These are phyloP conservation scores for Aureobasidium melanogenum DNA, from an alignment of 2,329 filamentous ascomycete genomes.

Conservation along the genomic window DNA sequence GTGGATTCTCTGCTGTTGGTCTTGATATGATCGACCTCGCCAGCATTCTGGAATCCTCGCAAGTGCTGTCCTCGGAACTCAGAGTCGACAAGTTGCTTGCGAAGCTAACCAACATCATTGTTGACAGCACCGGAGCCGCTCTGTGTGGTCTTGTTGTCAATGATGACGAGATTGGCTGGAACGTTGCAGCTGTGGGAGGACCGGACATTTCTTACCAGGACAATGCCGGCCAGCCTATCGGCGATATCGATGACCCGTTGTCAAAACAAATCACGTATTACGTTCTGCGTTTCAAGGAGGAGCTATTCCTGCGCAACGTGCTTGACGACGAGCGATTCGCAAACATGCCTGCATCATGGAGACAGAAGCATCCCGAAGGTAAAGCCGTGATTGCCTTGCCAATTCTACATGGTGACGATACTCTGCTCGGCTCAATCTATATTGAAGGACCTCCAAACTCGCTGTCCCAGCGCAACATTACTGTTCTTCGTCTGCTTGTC, in stretches of 20 bases:
- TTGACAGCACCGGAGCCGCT: conserved; percentile 68
- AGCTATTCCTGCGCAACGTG: conserved; percentile 65
- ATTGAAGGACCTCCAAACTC: conserved; percentile 66
- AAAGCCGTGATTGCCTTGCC: conserved; percentile 73
- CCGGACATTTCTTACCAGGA: conserved; percentile 40
- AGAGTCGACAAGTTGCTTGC: conserved; percentile 66
- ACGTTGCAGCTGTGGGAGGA: conserved; percentile 64
- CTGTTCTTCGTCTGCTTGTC: conserved; percentile 56
- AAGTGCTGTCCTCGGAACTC: conserved; percentile 70
- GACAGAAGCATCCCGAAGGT: conserved; percentile 58
- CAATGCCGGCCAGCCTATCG: conserved; percentile 52
- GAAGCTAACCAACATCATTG: conserved; percentile 73
- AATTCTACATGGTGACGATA: conserved; percentile 62
- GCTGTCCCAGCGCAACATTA: conserved; percentile 60
- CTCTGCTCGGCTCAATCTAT: conserved; percentile 65
- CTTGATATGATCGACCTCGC: conserved; percentile 78
- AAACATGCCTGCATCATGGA: conserved; percentile 62
- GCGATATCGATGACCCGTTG: conserved; percentile 55
- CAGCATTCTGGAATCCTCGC: conserved; percentile 68
- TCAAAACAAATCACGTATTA: conserved; percentile 70
- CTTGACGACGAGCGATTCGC: conserved; percentile 69
- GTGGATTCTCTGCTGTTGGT: conserved; percentile 54
- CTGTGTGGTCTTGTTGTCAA: conserved; percentile 66
- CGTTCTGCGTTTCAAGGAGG: conserved; percentile 66
- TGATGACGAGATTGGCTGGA: conserved; percentile 58